Percentiles rank a stretch among this genome's conserved stretches.
These are phyloP conservation scores for Alternaria dauci DNA, from an alignment of 2,329 filamentous ascomycete species.

Conservation along the genomic window DNA sequence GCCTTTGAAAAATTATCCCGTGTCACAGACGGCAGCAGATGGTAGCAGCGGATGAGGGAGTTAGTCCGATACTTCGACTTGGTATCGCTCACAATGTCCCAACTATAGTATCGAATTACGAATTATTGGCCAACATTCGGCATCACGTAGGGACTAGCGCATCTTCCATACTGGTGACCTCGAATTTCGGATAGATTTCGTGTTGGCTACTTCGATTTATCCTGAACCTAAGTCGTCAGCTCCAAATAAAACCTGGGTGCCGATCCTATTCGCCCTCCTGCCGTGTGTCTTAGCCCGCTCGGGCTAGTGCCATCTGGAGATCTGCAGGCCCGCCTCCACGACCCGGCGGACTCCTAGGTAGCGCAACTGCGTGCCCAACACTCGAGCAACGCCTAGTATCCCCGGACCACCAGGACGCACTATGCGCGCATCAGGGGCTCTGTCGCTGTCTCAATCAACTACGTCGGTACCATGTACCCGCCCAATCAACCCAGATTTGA, in stretches of 20 bases:
- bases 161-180: not conserved
- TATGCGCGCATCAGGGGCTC: not conserved
- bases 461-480: not conserved
- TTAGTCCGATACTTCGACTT: not conserved
- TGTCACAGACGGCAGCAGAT: not conserved
- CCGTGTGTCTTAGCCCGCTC: not conserved
- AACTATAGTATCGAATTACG: not conserved
- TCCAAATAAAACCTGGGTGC: not conserved
- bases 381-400: slow-evolving; percentile 1
- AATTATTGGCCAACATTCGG: not conserved
- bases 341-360: not conserved
- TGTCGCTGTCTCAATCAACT: not conserved
- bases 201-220: not conserved
- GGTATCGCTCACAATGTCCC: not conserved
- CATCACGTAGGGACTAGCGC: not conserved
- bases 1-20: not conserved
- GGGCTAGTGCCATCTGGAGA: not conserved
- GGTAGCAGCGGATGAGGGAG: not conserved
- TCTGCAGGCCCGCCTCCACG: slow-evolving; percentile 1
- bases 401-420: not conserved
- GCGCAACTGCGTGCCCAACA: not conserved
- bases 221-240: not conserved
- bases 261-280: not conserved
- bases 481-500: not conserved
- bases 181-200: not conserved